phyloP scores from a whole-genome alignment of 345 rosid genomes.

The Dipteronia sinensis region DNA sequence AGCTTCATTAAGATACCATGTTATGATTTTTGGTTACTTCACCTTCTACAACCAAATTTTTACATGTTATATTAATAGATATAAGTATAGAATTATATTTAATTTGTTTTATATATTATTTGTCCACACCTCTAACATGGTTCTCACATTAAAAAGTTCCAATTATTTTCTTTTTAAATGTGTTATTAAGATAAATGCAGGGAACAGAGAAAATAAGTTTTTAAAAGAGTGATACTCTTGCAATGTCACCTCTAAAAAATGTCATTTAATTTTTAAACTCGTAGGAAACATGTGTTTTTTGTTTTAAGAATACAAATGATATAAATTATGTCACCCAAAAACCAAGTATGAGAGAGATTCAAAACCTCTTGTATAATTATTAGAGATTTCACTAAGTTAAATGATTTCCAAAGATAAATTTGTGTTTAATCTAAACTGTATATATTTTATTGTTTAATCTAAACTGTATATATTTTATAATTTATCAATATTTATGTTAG shows the following conservation, averaged over 20 bases:
- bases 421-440: background rate
- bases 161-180: background rate
- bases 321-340: background rate
- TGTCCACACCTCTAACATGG: background rate
- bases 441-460: background rate
- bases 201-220: no score
- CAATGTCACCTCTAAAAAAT: no score
- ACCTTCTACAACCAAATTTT: background rate
- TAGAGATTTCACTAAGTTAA: background rate
- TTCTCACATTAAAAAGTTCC: background rate
- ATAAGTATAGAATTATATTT: no score
- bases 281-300: background rate
- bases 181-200: background rate
- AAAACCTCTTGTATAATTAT: no score
- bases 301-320: no score
- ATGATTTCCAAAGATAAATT: background rate
- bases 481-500: background rate
- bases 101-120: no score
- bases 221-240: no score
- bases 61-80: background rate
- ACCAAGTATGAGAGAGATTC: no score
- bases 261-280: no score
- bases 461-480: background rate
- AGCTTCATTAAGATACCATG: constrained; percentile 40
- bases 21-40: constrained; percentile 18